A percentile compares a stretch with the other conserved stretches of the same genome.
phyloP scores from a whole-genome alignment of 371 early-diverging fungal species.

The Mortierella sp. region DNA sequence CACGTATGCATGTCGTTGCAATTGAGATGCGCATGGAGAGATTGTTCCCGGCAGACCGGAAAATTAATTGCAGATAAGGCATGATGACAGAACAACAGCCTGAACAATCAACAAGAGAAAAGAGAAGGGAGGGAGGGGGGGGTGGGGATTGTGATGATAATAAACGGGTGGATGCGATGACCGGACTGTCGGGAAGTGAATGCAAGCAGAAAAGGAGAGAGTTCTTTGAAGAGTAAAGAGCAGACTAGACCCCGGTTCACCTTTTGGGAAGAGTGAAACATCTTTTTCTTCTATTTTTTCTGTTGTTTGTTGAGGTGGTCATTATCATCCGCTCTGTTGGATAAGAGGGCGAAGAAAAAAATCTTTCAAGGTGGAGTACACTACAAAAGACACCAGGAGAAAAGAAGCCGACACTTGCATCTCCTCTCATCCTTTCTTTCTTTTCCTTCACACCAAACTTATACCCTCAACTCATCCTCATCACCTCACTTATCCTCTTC shows the following conservation, averaged over 20 bases:
- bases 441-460: background rate
- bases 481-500: background rate
- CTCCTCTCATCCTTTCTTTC: background rate
- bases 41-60: too few relatives aligned
- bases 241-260: constrained; percentile 3
- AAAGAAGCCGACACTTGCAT: background rate
- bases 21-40: background rate
- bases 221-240: background rate
- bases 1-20: background rate
- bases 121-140: too few relatives aligned
- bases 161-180: background rate
- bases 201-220: background rate
- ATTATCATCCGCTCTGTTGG: background rate
- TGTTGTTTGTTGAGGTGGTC: background rate
- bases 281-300: background rate
- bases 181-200: background rate
- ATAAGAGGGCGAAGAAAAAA: background rate
- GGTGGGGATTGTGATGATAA: too few relatives aligned
- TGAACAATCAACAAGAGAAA: background rate
- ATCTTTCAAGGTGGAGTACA: background rate
- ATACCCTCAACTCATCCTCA: background rate
- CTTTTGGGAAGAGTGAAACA: constrained; percentile 11
- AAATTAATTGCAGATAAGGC: too few relatives aligned
- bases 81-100: too few relatives aligned
- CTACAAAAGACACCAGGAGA: background rate